Conservation (phyloP, 768 basidiomycete genomes). For the Auricularia heimuer region DNA sequence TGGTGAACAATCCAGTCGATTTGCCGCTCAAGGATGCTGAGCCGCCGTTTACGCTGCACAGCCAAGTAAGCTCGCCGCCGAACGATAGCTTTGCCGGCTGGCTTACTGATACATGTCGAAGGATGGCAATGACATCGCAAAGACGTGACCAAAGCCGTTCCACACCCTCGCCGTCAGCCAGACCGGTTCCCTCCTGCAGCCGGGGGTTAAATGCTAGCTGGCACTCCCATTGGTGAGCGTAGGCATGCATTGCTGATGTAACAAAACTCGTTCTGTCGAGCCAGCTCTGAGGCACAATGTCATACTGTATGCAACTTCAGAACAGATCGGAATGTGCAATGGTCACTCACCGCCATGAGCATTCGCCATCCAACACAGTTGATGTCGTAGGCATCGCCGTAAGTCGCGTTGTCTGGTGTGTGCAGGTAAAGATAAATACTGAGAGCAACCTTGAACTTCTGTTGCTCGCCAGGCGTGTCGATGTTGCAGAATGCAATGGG, state of each 20-base stretch:
- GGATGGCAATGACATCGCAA: background rate
- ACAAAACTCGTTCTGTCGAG: background rate
- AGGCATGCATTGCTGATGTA: conserved; percentile 4
- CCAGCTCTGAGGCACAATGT: background rate
- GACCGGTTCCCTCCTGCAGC: background rate
- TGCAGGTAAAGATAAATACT: no score
- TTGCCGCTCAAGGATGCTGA: no score
- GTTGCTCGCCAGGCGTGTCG: conserved; percentile 1
- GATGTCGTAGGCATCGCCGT: background rate
- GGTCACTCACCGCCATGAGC: no score
- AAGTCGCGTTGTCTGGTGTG: background rate
- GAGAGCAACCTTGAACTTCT: conserved; percentile 1
- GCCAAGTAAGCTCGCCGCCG: no score
- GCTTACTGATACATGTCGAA: background rate
- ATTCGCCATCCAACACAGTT: background rate
- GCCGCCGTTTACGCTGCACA: no score
- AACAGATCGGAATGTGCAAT: background rate
- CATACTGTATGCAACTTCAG: background rate
- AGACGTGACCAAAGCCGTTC: background rate
- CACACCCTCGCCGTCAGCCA: background rate
- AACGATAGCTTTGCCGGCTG: no score
- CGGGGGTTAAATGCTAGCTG: conserved; percentile 3
- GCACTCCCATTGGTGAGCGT: conserved; percentile 1
- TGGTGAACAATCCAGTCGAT: no score
- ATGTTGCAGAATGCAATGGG: conserved; percentile 13